Base-by-base conservation (phyloP, 352 stramenopile genomes). In the Globisporangium megalacanthum region DNA sequence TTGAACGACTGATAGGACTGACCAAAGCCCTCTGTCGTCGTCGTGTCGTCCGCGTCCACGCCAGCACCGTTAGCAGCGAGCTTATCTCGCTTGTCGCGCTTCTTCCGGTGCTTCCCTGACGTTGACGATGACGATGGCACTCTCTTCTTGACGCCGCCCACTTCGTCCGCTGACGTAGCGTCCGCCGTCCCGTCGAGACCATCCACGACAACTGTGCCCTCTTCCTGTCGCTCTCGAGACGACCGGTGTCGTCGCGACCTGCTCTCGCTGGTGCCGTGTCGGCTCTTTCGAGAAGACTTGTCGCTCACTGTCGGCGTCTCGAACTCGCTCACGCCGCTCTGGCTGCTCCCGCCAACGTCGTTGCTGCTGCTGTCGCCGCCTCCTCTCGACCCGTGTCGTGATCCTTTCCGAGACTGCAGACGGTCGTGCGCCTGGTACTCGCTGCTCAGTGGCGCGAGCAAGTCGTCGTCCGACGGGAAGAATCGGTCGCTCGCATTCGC, bases 381-480 rank as follows among this genome's bases (percentile, higher is more conserved):
- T 33, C 76, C 64, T 3, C 75, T 68, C 13, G 73, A 76, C 17
- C 74, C 75, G 50, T 88, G 80, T 0, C 83, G 64, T 7, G 77
- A 90, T 1, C 83, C 79, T 55, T 93, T 83, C 7, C 83, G 75
- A 13, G 83, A 93, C 48, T 91, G 77, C 22, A 93, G 67, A 4
- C 83, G 77, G 61, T 93, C 83, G 13, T 79, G 68, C 10, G 83
- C 74, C 50, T 86, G 77, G 51, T 92, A 92, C 17, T 87, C 76
- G 13, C 64, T 56, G 1, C 61, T 55, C 0, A 85, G 37, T 31
- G 77, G 72, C 2, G 68, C 42, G 8, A 89, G 55, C 13, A 86
- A 47, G 45, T 82, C 72, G 0, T 67, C 64, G 2, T 84, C 68
- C 3, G 51, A 52, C n/a, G 49, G 51, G 25, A 72, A 67, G 49